Percentiles rank a stretch among this genome's conserved stretches.
Conservation (phyloP, 1,284 basidiomycete genomes). For the Neolentinus lepideus region DNA sequence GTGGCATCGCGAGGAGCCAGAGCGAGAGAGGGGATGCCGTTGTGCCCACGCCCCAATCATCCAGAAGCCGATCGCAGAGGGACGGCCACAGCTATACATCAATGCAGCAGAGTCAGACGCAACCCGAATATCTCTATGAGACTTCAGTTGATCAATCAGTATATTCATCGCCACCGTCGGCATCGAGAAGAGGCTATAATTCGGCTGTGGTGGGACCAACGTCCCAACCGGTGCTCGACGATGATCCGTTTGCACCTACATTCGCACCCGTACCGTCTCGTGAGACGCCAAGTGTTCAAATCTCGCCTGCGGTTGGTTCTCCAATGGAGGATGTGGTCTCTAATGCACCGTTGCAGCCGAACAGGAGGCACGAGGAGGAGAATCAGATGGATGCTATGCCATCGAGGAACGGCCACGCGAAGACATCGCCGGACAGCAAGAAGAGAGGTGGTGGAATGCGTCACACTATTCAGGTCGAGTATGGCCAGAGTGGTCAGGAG, state of each 20-base stretch:
- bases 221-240: constrained; percentile 28
- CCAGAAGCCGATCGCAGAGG: background rate
- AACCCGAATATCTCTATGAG: constrained; percentile 47
- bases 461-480: constrained; percentile 92
- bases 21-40: constrained; percentile 34
- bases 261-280: constrained; percentile 31
- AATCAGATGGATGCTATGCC: constrained; percentile 16
- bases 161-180: constrained; percentile 25
- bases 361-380: constrained; percentile 4
- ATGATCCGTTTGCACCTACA: constrained; percentile 48
- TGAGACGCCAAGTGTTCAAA: constrained; percentile 9
- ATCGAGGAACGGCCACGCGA: constrained; percentile 12
- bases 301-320: constrained; percentile 3
- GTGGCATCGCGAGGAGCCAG: constrained; percentile 32
- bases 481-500: constrained; percentile 43
- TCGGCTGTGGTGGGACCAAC: constrained; percentile 38
- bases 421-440: constrained; percentile 25
- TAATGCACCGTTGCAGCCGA: background rate
- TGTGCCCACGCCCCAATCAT: constrained; percentile 14
- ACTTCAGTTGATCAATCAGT: constrained; percentile 27
- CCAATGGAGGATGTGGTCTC: constrained; percentile 1
- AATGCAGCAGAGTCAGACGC: constrained; percentile 19
- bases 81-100: constrained; percentile 19
- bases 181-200: constrained; percentile 29
- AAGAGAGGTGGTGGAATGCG: constrained; percentile 44